Conservation (phyloP, 495 filamentous ascomycete genomes). For the Xylaria scruposa region DNA sequence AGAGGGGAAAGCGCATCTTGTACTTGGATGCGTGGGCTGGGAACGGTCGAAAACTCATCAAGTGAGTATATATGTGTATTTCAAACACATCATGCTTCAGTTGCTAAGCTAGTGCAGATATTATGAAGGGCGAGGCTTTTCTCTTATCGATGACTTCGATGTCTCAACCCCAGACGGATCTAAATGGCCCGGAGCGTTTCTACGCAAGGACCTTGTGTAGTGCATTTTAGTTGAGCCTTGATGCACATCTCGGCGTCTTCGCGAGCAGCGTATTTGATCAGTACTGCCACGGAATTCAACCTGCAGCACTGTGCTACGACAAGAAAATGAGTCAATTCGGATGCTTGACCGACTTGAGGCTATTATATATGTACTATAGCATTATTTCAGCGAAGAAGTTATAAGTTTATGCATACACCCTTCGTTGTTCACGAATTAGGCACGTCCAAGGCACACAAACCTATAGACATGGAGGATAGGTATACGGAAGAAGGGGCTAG, state of each 20-base stretch:
- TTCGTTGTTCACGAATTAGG: no score
- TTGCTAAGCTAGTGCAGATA: conserved; percentile 11
- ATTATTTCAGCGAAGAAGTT: not conserved
- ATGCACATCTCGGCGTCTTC: not conserved
- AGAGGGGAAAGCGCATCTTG: not conserved
- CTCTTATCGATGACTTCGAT: not conserved
- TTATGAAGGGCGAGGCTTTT: conserved; percentile 17
- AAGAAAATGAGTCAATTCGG: no score
- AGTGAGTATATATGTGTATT: conserved; percentile 1
- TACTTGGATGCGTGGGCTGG: conserved; percentile 6
- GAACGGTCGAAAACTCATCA: conserved; percentile 12
- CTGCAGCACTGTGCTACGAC: no score
- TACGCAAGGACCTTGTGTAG: conserved; percentile 1
- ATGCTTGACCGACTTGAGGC: no score
- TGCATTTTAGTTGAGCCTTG: not conserved
- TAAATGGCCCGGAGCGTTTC: conserved; percentile 5
- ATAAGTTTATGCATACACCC: not conserved
- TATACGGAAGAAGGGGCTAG: no score
- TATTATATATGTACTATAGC: no score
- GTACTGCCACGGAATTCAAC: not conserved
- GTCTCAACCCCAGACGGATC: not conserved
- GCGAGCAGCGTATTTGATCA: not conserved
- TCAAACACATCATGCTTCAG: not conserved
- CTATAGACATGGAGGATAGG: no score
- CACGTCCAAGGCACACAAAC: no score